Percentiles rank a stretch among this genome's conserved stretches.
These are phyloP conservation scores for Suillus occidentalis DNA, from an alignment of 768 basidiomycete genomes.

Conservation along the genomic window DNA sequence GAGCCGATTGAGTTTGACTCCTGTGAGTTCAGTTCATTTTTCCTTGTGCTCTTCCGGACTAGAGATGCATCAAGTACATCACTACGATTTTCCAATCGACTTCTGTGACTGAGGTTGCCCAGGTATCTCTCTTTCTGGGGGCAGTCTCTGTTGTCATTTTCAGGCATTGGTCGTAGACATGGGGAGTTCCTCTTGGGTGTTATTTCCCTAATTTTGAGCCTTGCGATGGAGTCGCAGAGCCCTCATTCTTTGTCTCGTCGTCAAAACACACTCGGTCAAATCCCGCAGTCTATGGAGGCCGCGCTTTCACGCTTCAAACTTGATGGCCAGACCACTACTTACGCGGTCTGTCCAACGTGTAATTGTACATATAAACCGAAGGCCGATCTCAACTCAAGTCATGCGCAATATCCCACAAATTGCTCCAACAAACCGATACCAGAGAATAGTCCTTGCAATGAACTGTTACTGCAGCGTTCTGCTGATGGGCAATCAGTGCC, in stretches of 20 bases:
- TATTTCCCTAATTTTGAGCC: slow-evolving; percentile 15
- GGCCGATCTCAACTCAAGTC: not conserved
- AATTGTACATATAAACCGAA: slow-evolving; percentile 13
- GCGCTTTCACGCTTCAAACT: slow-evolving; percentile 15
- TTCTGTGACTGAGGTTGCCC: slow-evolving; percentile 6
- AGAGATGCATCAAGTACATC: too few species aligned
- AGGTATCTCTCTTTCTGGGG: slow-evolving; percentile 21
- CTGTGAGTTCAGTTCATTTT: too few species aligned
- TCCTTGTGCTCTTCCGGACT: not conserved
- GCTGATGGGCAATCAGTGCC: not conserved
- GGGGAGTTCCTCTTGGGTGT: slow-evolving; percentile 21
- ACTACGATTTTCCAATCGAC: too few species aligned
- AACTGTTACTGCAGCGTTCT: not conserved
- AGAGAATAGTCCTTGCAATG: not conserved
- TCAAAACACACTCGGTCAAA: not conserved
- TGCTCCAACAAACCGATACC: slow-evolving; percentile 8
- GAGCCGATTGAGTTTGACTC: too few species aligned
- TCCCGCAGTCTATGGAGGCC: not conserved
- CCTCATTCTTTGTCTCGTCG: not conserved
- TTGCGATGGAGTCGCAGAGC: not conserved
- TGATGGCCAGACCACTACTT: slow-evolving; percentile 14
- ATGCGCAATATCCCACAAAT: slow-evolving; percentile 9
- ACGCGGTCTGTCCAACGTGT: slow-evolving; percentile 16
- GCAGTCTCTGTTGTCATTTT: slow-evolving; percentile 19
- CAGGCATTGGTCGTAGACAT: slow-evolving; percentile 10